These are phyloP conservation scores for Boletellus ananas DNA, from an alignment of 768 basidiomycete genomes.

Conservation along the genomic window DNA sequence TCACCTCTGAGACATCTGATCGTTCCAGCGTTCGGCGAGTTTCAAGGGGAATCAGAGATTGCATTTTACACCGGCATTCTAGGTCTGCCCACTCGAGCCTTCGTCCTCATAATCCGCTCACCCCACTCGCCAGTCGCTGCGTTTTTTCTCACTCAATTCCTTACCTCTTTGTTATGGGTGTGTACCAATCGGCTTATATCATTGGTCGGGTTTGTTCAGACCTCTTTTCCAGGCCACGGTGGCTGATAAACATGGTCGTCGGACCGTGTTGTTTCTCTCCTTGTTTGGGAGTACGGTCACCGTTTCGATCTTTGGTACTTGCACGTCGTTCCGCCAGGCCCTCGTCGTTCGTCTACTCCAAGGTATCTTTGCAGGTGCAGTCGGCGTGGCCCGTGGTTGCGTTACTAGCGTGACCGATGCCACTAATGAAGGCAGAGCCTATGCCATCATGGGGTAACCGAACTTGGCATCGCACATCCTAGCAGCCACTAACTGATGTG, in stretches of 20 bases:
- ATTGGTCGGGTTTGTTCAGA: background rate
- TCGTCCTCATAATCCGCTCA: constrained; percentile 12
- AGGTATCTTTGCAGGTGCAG: constrained; percentile 89
- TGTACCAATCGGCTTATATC: constrained; percentile 9
- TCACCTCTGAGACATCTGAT: constrained; percentile 1
- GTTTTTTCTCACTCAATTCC: constrained; percentile 94
- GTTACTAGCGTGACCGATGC: constrained; percentile 85
- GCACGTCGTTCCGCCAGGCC: constrained; percentile 72
- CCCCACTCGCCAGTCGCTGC: constrained; percentile 51
- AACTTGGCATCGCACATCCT: constrained; percentile 1
- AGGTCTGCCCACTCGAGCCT: constrained; percentile 41
- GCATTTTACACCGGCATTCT: constrained; percentile 88
- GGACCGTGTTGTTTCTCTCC: constrained; percentile 80
- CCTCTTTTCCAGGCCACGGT: constrained; percentile 68
- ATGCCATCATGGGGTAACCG: constrained; percentile 79
- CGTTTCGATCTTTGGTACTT: constrained; percentile 74
- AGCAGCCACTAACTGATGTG: background rate
- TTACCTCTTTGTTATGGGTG: constrained; percentile 93
- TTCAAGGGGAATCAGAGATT: constrained; percentile 76
- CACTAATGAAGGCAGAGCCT: constrained; percentile 91
- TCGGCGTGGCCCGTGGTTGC: constrained; percentile 90
- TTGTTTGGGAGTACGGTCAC: constrained; percentile 82
- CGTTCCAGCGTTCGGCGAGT: constrained; percentile 58
- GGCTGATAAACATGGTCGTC: constrained; percentile 85
- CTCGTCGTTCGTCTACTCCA: constrained; percentile 84